These are phyloP conservation scores for Suhomyces vadensis DNA, from an alignment of 805 yeast species.

Conservation along the genomic window DNA sequence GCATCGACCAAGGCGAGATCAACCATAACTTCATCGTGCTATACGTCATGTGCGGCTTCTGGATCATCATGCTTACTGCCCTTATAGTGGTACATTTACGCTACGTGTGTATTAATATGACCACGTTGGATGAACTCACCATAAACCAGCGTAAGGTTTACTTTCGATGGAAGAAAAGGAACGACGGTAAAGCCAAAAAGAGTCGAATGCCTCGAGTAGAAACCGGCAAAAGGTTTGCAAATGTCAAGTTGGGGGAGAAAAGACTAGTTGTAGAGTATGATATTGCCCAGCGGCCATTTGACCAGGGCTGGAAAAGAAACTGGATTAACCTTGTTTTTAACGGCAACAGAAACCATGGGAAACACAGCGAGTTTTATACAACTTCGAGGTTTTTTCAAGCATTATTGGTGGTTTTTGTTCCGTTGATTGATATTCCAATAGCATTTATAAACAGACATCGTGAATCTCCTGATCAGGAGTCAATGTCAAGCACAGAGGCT, in stretches of 20 bases:
- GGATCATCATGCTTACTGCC: slow-evolving; percentile 46
- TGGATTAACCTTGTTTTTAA: slow-evolving; percentile 34
- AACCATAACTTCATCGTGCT: slow-evolving; percentile 53
- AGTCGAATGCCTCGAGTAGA: slow-evolving; percentile 26
- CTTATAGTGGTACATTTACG: slow-evolving; percentile 44
- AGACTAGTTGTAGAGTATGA: slow-evolving; percentile 40
- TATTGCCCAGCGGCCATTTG: slow-evolving; percentile 34
- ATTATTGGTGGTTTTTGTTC: slow-evolving; percentile 17
- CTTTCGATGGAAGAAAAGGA: slow-evolving; percentile 22
- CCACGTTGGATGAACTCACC: slow-evolving; percentile 61
- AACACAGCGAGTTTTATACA: slow-evolving; percentile 10
- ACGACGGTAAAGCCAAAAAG: slow-evolving; percentile 10
- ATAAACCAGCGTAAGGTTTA: slow-evolving; percentile 31
- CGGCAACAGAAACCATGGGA: slow-evolving; percentile 24
- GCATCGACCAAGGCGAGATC: slow-evolving; percentile 24
- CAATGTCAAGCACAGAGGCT: background rate
- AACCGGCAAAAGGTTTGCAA: slow-evolving; percentile 44
- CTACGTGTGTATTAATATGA: slow-evolving; percentile 49
- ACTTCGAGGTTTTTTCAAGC: slow-evolving; percentile 16
- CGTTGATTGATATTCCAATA: slow-evolving; percentile 24
- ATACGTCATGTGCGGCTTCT: slow-evolving; percentile 45
- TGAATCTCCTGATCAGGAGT: background rate
- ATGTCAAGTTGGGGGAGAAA: slow-evolving; percentile 30
- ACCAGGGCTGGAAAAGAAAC: slow-evolving; percentile 39
- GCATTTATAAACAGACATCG: background rate